Evolutionary conservation across 345 rosid species (phyloP).

Genomic region (Raphanus raphanistrum): DNA sequence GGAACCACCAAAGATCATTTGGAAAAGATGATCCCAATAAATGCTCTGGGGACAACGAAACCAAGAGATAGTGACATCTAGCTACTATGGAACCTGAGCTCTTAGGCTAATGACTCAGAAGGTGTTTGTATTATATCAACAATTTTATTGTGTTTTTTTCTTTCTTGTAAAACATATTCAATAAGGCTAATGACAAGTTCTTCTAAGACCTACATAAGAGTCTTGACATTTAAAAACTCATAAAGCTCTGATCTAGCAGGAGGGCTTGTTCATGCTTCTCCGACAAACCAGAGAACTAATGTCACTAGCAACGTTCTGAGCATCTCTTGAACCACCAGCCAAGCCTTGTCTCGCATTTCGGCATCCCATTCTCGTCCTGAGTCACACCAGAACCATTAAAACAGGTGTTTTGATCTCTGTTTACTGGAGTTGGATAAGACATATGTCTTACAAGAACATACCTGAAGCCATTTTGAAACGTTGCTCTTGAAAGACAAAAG

Average conservation of each 20-base stretch:
- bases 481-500: too few species aligned
- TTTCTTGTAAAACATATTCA: neutral
- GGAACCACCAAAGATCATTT: constrained; percentile 17
- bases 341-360: constrained; percentile 23
- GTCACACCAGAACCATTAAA: too few species aligned
- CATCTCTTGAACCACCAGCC: constrained; percentile 40
- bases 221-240: neutral
- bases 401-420: too few species aligned
- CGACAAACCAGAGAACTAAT: constrained; percentile 22
- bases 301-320: constrained; percentile 36
- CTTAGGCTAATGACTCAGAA: neutral
- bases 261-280: constrained; percentile 8
- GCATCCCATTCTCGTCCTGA: too few species aligned
- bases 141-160: neutral
- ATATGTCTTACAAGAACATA: too few species aligned
- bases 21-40: constrained; percentile 38
- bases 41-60: constrained; percentile 28
- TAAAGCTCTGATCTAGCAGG: neutral
- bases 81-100: neutral
- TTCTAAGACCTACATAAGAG: neutral
- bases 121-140: constrained; percentile 4
- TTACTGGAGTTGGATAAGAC: too few species aligned
- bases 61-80: constrained; percentile 4
- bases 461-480: too few species aligned
- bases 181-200: neutral